Evolutionary conservation across 176 grass and related monocot genomes (phyloP).

Genomic region (Leersia perrieri): DNA sequence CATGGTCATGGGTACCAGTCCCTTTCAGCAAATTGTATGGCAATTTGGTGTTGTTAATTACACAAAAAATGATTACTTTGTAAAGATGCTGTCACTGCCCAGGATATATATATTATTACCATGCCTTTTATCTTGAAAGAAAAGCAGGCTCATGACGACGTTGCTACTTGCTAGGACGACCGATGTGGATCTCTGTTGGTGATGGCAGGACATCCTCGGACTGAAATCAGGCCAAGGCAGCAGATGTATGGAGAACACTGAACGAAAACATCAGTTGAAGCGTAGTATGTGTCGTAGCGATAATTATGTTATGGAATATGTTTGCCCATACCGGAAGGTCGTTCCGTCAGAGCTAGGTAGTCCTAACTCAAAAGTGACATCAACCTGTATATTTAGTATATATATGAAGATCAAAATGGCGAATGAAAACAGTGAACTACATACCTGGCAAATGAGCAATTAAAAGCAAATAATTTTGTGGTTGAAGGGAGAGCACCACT

Average conservation of each 20-base stretch:
- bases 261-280: not conserved
- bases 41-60: not conserved
- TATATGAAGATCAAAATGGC: not conserved
- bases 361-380: not conserved
- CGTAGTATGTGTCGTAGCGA: not conserved
- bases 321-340: slow-evolving; percentile 26
- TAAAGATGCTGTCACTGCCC: not conserved
- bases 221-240: not conserved
- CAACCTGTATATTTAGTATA: not conserved
- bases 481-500: not conserved
- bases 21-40: slow-evolving; percentile 27
- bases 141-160: not conserved
- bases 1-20: not conserved
- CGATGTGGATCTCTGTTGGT: not conserved
- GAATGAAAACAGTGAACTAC: not conserved
- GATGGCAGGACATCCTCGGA: not conserved
- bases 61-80: not conserved
- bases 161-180: not conserved
- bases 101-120: not conserved
- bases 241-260: not conserved
- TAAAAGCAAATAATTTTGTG: not conserved
- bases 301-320: too few relatives aligned
- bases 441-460: not conserved
- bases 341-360: not conserved
- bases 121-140: not conserved